phyloP scores from a whole-genome alignment of 2,329 filamentous ascomycete species.

The Lojkania enalia region DNA sequence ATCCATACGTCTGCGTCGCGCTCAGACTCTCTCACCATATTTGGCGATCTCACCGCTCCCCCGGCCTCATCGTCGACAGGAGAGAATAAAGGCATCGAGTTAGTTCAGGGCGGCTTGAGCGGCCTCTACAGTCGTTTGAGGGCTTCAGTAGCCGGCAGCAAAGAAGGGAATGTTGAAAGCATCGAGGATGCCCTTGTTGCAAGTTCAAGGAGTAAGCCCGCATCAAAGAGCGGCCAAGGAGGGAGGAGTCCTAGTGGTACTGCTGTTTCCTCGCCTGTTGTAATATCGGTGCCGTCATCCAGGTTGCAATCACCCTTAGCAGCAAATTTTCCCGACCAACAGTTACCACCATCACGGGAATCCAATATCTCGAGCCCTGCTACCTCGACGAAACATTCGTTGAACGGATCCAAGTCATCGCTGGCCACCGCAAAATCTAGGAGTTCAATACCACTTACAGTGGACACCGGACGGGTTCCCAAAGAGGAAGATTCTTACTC shows the following conservation, averaged over 20 bases:
- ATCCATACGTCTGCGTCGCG: conserved; percentile 90
- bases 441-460: conserved; percentile 27
- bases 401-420: conserved; percentile 36
- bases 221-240: conserved; percentile 14
- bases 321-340: conserved; percentile 39
- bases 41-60: conserved; percentile 84
- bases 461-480: conserved; percentile 23
- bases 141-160: conserved; percentile 75
- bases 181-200: conserved; percentile 29
- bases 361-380: conserved; percentile 36
- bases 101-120: conserved; percentile 82
- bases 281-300: conserved; percentile 41
- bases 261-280: conserved; percentile 40
- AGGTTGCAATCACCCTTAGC: conserved; percentile 45
- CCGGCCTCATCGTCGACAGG: conserved; percentile 60
- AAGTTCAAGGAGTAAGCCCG: conserved; percentile 23
- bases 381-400: conserved; percentile 34
- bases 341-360: conserved; percentile 38
- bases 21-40: conserved; percentile 82
- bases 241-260: conserved; percentile 35
- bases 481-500: conserved; percentile 32
- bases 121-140: conserved; percentile 85
- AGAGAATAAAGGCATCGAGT: conserved; percentile 73
- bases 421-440: conserved; percentile 34
- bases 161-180: conserved; percentile 49